Percentiles rank a stretch among this genome's conserved stretches.
Conservation (phyloP, 495 filamentous ascomycete species). For the Clavariopsis aquatica region DNA sequence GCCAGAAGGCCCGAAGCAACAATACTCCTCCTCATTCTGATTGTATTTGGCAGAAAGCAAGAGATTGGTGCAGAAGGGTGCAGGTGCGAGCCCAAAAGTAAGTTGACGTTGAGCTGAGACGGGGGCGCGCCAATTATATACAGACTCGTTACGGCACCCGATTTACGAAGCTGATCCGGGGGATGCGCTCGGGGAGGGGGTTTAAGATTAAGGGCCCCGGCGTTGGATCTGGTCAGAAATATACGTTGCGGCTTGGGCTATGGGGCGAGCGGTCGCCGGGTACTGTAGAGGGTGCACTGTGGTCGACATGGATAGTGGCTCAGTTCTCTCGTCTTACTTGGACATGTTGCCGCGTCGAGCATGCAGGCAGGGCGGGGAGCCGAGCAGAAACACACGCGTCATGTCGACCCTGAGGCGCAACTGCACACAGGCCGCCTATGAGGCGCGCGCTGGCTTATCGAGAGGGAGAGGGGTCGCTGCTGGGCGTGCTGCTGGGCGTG, state of each 20-base stretch:
- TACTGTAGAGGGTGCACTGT: constrained; percentile 1
- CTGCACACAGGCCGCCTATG: constrained; percentile 21
- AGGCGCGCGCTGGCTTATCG: constrained; percentile 12
- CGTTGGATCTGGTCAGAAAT: neutral
- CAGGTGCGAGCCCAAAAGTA: neutral
- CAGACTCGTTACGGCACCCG: neutral
- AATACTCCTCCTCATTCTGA: neutral
- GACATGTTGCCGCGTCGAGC: neutral
- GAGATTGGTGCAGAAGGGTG: neutral
- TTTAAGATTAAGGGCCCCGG: neutral
- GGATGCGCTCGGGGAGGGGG: no score
- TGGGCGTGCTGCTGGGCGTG: constrained; percentile 5
- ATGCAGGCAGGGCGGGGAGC: constrained; percentile 30
- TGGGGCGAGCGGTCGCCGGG: neutral
- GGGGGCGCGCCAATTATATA: constrained; percentile 24
- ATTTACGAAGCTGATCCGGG: neutral
- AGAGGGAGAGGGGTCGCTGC: constrained; percentile 4
- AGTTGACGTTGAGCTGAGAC: neutral
- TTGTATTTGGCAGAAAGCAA: neutral
- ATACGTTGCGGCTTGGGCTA: neutral
- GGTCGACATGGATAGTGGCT: neutral
- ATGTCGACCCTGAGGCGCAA: constrained; percentile 19
- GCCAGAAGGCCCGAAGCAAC: constrained; percentile 26
- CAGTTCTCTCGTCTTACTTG: neutral
- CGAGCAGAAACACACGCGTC: constrained; percentile 20